phyloP scores from a whole-genome alignment of 495 filamentous ascomycete genomes.

The Daldinia caldariorum region DNA sequence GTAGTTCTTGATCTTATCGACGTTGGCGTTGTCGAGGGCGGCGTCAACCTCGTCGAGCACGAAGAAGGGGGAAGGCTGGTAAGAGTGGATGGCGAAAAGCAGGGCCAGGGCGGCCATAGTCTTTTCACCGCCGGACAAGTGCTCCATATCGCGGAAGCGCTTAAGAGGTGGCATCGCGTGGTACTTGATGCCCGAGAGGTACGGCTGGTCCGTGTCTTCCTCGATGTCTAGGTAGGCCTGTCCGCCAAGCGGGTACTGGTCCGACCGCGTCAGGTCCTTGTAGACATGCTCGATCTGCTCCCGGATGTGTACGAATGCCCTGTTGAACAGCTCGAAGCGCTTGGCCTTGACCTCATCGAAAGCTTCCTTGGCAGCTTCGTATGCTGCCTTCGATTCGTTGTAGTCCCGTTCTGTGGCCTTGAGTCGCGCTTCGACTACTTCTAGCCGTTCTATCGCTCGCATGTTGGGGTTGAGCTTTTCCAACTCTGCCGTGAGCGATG shows the following conservation, averaged over 20 bases:
- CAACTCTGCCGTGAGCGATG: constrained; percentile 75
- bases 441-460: constrained; percentile 91
- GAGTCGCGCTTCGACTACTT: constrained; percentile 83
- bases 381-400: constrained; percentile 77
- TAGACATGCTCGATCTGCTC: constrained; percentile 95
- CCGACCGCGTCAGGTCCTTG: constrained; percentile 87
- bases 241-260: constrained; percentile 87
- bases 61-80: constrained; percentile 95
- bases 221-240: constrained; percentile 95
- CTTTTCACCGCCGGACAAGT: constrained; percentile 96
- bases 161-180: constrained; percentile 98
- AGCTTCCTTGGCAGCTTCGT: constrained; percentile 78
- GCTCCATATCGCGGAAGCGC: constrained; percentile 99
- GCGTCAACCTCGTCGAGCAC: constrained; percentile 99
- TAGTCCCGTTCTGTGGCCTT: constrained; percentile 88
- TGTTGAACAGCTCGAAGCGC: constrained; percentile 91
- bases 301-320: constrained; percentile 92
- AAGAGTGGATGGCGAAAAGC: constrained; percentile 94
- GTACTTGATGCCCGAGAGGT: constrained; percentile 94
- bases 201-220: constrained; percentile 84
- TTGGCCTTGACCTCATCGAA: constrained; percentile 83
- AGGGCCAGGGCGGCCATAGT: constrained; percentile 97
- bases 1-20: constrained; percentile 93
- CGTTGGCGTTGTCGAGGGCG: constrained; percentile 95
- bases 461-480: constrained; percentile 96